Evolutionary conservation across 495 filamentous ascomycete species (phyloP), one percentile per base, ranked within the genome.

Genomic region (Stereocaulon alpinum): DNA sequence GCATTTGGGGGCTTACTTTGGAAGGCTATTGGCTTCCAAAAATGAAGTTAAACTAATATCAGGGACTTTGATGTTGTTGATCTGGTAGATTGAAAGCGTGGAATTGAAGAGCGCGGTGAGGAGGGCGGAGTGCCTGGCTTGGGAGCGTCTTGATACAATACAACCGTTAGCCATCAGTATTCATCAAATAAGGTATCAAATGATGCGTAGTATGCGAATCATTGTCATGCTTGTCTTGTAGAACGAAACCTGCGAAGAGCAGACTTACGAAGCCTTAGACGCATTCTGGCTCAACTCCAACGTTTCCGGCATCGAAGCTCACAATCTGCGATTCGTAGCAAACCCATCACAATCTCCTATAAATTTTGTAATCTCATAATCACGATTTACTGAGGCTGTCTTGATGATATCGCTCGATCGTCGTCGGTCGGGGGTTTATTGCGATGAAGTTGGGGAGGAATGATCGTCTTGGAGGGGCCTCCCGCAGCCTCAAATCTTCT

Each of bases 91-190:
- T 59, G 70, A 70, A 63, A 79, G 73, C 68, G 77, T 80, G 68
- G 76, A 74, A 72, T 72, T 74, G 75, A 85, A 91, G 65, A 95
- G 80, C 74, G 89, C 86, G 66, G 82, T 83, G 68, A 95, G 76
- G 74, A 91, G 91, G 70, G 86, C 84, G 79, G 90, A 88, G 68
- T 87, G 86, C 75, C 85, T 86, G 74, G 72, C 73, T 76, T 83
- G 78, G 79, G 85, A 85, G 77, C 78, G 81, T 78, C 87, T 91
- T 70, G 57, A 69, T 73, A 60, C 42, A 22, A 12, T 42, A 40
- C 22, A 7, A 56, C 24, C 24, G 42, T 60, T 17, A 60, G 58
- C 48, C 22, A 44, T 60, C 59, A 22, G 47, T 56, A 41, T 53
- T 22, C 3, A 51, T 61, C 67, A 47, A 65, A 66, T 54, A 42